Evolutionary conservation across 2,329 filamentous ascomycete genomes (phyloP).

Genomic region (Ophiostoma himal-ulmi): DNA sequence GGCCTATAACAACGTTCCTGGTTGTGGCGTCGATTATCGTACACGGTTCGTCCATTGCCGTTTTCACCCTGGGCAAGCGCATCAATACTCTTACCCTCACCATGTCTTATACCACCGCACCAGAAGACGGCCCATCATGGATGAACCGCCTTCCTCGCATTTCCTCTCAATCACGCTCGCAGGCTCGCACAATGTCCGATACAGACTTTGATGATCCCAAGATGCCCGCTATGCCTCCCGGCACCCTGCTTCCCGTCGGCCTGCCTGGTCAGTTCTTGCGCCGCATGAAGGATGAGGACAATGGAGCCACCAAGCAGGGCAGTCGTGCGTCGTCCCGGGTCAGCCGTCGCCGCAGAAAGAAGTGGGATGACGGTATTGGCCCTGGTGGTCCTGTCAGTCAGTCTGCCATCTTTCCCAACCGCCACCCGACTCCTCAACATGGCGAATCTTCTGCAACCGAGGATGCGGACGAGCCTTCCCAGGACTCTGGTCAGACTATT

Average conservation of each 20-base stretch:
- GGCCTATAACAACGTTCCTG: conserved; percentile 91
- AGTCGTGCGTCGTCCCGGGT: conserved; percentile 57
- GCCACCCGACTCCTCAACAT: conserved; percentile 25
- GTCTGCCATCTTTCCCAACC: conserved; percentile 76
- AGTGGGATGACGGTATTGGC: conserved; percentile 64
- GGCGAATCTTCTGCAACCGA: conserved; percentile 26
- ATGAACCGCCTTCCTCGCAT: conserved; percentile 83
- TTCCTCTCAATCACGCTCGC: conserved; percentile 64
- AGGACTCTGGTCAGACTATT: conserved; percentile 18
- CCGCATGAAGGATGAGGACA: conserved; percentile 71
- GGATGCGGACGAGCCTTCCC: conserved; percentile 26
- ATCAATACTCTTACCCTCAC: conserved; percentile 96
- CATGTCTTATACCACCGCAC: conserved; percentile 89
- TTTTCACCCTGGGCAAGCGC: conserved; percentile 94
- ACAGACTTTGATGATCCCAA: conserved; percentile 63
- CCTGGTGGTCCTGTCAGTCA: conserved; percentile 83
- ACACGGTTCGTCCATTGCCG: conserved; percentile 95
- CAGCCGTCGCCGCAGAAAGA: conserved; percentile 59
- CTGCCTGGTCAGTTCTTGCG: conserved; percentile 72
- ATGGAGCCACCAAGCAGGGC: conserved; percentile 43
- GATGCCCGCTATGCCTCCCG: conserved; percentile 57
- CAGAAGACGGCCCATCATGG: conserved; percentile 85
- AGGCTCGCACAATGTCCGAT: conserved; percentile 79
- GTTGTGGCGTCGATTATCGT: conserved; percentile 92
- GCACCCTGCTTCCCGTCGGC: conserved; percentile 65